Evolutionary conservation across 176 grass and related monocot genomes (phyloP).

Genomic region (Cocos nucifera): DNA sequence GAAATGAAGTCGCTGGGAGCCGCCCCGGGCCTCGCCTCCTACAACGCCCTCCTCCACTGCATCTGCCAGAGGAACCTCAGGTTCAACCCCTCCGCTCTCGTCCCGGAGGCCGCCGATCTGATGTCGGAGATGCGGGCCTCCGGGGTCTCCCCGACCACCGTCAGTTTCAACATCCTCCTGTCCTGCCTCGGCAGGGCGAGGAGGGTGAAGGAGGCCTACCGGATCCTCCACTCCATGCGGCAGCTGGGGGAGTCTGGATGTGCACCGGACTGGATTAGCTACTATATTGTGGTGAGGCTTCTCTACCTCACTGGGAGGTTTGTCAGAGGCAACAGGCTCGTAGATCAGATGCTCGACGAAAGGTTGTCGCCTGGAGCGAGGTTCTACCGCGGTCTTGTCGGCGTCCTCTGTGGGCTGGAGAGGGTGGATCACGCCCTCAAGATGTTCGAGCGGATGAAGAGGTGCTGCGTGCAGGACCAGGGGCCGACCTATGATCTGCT

Average conservation of each 20-base stretch:
- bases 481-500: constrained; percentile 44
- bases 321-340: constrained; percentile 42
- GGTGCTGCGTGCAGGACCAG: constrained; percentile 7
- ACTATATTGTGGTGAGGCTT: constrained; percentile 57
- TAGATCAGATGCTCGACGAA: constrained; percentile 48
- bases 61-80: constrained; percentile 56
- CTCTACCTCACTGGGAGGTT: constrained; percentile 53
- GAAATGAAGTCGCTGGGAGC: constrained; percentile 37
- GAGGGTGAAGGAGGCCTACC: constrained; percentile 63
- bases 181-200: constrained; percentile 51
- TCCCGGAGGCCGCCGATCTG: constrained; percentile 45
- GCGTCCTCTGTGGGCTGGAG: constrained; percentile 54
- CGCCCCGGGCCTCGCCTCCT: constrained; percentile 29
- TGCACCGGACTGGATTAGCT: constrained; percentile 61
- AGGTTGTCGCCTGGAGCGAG: constrained; percentile 31
- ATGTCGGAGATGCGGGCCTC: constrained; percentile 45
- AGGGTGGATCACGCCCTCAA: constrained; percentile 45
- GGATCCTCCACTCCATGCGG: constrained; percentile 49
- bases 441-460: constrained; percentile 53
- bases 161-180: constrained; percentile 70
- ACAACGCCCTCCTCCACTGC: constrained; percentile 46
- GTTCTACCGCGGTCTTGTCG: constrained; percentile 54
- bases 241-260: constrained; percentile 39
- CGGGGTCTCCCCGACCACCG: constrained; percentile 28
- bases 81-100: constrained; percentile 62